A percentile compares a stretch with the other conserved stretches of the same genome.
Conservation (phyloP, 2,329 filamentous ascomycete genomes). For the Dactylellina parvicollis region DNA sequence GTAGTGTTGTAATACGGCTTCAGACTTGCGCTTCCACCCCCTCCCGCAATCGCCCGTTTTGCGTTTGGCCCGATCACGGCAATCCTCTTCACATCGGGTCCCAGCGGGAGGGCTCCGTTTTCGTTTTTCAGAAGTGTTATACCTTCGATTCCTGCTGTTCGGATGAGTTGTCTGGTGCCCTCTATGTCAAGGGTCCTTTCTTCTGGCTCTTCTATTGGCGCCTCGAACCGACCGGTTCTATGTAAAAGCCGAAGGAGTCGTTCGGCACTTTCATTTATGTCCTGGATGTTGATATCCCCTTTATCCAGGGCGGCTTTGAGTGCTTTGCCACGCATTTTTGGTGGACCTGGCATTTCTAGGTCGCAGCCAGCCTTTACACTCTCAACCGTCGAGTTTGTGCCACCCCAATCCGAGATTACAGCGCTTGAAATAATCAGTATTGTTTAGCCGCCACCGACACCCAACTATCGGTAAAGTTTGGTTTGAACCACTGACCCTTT, state of each 20-base stretch:
- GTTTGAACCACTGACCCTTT: no score
- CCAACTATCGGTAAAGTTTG: no score
- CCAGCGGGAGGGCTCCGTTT: constrained; percentile 65
- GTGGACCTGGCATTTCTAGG: constrained; percentile 71
- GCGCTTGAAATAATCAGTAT: constrained; percentile 58
- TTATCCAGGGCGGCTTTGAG: constrained; percentile 67
- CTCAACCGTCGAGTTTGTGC: constrained; percentile 68
- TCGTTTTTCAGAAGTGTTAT: constrained; percentile 72
- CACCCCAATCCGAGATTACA: constrained; percentile 62
- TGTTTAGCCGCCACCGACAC: constrained; percentile 29
- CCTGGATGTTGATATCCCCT: constrained; percentile 64
- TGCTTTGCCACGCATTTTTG: constrained; percentile 67
- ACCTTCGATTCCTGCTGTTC: constrained; percentile 71
- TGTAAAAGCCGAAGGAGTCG: constrained; percentile 71
- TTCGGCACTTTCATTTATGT: constrained; percentile 70
- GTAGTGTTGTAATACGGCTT: constrained; percentile 76
- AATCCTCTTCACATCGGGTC: constrained; percentile 67
- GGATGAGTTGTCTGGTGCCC: constrained; percentile 70
- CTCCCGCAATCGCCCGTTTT: constrained; percentile 73
- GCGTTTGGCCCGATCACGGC: constrained; percentile 81
- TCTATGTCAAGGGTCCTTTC: constrained; percentile 67
- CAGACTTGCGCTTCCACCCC: constrained; percentile 74
- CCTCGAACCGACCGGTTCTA: constrained; percentile 70
- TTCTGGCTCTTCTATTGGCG: constrained; percentile 69
- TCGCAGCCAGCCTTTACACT: constrained; percentile 68